Percentiles rank a stretch among this genome's conserved stretches.
Conservation (phyloP, 1,139 yeast species). For the Yamadazyma sp. region DNA sequence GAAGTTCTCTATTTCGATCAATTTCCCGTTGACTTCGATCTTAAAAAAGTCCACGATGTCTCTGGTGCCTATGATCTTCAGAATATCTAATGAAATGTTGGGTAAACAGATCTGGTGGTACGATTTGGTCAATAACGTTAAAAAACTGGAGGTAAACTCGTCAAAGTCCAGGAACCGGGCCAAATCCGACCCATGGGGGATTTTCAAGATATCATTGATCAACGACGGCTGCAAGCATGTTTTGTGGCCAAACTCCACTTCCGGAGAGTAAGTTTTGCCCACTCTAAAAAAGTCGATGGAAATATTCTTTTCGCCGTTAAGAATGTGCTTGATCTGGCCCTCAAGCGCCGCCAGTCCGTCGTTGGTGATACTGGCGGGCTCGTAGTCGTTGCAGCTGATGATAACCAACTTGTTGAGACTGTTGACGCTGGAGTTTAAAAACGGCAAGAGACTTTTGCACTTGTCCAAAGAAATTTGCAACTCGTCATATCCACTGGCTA, state of each 20-base stretch:
- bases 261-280: slow-evolving; percentile 21
- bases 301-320: slow-evolving; percentile 17
- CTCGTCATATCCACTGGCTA: slow-evolving; percentile 24
- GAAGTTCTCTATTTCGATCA: slow-evolving; percentile 16
- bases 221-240: slow-evolving; percentile 17
- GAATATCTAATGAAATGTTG: slow-evolving; percentile 19
- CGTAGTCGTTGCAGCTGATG: slow-evolving; percentile 22
- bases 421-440: slow-evolving; percentile 21
- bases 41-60: slow-evolving; percentile 19
- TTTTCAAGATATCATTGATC: slow-evolving; percentile 15
- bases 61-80: slow-evolving; percentile 21
- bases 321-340: slow-evolving; percentile 11
- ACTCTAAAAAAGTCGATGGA: slow-evolving; percentile 28
- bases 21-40: slow-evolving; percentile 26
- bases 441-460: slow-evolving; percentile 31
- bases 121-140: slow-evolving; percentile 12
- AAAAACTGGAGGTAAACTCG: slow-evolving; percentile 19
- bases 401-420: slow-evolving; percentile 29
- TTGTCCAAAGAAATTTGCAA: slow-evolving; percentile 28
- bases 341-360: slow-evolving; percentile 9
- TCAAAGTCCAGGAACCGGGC: slow-evolving; percentile 21
- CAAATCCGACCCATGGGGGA: slow-evolving; percentile 21
- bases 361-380: slow-evolving; percentile 6
- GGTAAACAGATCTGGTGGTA: slow-evolving; percentile 23
- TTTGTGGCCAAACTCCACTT: slow-evolving; percentile 18